Percentiles rank a stretch among this genome's conserved stretches.
Evolutionary conservation across 352 stramenopile genomes (phyloP).

Genomic region (Blastocystis sp.): DNA sequence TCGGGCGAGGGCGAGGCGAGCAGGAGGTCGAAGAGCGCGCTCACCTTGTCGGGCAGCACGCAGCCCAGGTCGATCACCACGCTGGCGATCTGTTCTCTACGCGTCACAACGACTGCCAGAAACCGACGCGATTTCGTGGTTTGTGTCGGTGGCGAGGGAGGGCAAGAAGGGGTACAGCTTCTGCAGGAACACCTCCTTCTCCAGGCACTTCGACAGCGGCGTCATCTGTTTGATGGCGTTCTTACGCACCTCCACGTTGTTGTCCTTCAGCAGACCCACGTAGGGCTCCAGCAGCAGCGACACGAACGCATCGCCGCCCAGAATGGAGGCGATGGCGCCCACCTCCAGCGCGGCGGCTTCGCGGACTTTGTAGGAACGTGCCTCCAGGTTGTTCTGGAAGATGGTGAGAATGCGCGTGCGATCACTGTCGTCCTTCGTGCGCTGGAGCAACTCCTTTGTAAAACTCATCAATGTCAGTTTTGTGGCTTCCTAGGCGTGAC

Average conservation of each 20-base stretch:
- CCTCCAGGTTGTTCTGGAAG: slow-evolving; percentile 54
- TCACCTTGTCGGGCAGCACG: slow-evolving; percentile 18
- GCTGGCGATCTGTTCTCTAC: slow-evolving; percentile 49
- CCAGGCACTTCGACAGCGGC: background rate
- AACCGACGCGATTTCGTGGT: slow-evolving; percentile 17
- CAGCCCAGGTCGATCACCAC: slow-evolving; percentile 38
- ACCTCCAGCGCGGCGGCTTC: slow-evolving; percentile 52
- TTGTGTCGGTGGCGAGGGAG: slow-evolving; percentile 32
- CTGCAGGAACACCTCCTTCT: slow-evolving; percentile 2
- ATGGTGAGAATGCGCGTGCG: slow-evolving; percentile 28
- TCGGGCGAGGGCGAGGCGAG: slow-evolving; percentile 28
- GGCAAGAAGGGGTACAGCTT: slow-evolving; percentile 54
- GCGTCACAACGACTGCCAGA: background rate
- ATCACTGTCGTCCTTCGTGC: slow-evolving; percentile 36
- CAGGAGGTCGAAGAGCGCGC: slow-evolving; percentile 43
- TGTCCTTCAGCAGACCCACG: slow-evolving; percentile 50
- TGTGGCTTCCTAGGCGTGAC: slow-evolving; percentile 23
- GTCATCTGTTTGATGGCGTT: slow-evolving; percentile 62
- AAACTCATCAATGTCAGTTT: slow-evolving; percentile 66
- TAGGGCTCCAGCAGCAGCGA: slow-evolving; percentile 26
- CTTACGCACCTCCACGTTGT: slow-evolving; percentile 52
- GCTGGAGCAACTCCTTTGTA: slow-evolving; percentile 49
- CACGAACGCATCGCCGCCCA: background rate
- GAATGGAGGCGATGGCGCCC: slow-evolving; percentile 5
- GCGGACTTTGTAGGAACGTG: slow-evolving; percentile 61